Percentiles rank a stretch among this genome's conserved stretches.
phyloP scores from a whole-genome alignment of 257 asterid genomes.

The Scutellaria barbata region DNA sequence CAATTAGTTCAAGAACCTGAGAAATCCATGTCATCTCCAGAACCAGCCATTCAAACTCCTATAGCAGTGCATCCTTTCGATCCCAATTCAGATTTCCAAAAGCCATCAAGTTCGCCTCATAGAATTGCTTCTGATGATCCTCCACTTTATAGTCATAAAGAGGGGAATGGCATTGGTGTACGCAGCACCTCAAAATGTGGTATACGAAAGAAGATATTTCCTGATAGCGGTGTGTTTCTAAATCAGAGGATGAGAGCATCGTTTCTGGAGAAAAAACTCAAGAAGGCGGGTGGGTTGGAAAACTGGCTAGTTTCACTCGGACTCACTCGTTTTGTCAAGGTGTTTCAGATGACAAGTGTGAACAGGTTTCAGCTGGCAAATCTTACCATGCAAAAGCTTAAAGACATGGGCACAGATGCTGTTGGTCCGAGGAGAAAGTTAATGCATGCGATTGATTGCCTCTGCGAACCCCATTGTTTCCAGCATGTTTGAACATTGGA shows the following conservation, averaged over 20 bases:
- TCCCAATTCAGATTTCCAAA: conserved; percentile 39
- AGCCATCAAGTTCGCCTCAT: conserved; percentile 39
- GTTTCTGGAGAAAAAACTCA: conserved; percentile 65
- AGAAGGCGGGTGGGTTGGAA: conserved; percentile 84
- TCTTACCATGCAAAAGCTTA: conserved; percentile 81
- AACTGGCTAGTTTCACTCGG: conserved; percentile 84
- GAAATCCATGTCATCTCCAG: conserved; percentile 47
- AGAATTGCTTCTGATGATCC: conserved; percentile 44
- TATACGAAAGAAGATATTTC: conserved; percentile 44
- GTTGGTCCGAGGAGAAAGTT: conserved; percentile 95
- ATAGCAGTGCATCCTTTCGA: conserved; percentile 39
- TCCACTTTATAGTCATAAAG: conserved; percentile 37
- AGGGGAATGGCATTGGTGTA: conserved; percentile 27
- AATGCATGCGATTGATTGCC: conserved; percentile 90
- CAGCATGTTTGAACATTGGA: conserved; percentile 41
- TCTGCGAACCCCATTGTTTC: conserved; percentile 86
- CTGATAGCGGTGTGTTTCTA: conserved; percentile 44
- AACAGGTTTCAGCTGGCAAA: conserved; percentile 75
- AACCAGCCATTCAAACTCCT: conserved; percentile 38
- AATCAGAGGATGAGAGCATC: conserved; percentile 64
- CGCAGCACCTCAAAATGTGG: conserved; percentile 34
- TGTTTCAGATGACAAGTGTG: conserved; percentile 59
- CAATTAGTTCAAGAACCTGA: conserved; percentile 47
- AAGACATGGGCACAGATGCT: conserved; percentile 83
- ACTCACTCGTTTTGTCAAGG: conserved; percentile 61